These are phyloP conservation scores for Camelina hispida DNA, from an alignment of 345 rosid genomes.

Conservation along the genomic window DNA sequence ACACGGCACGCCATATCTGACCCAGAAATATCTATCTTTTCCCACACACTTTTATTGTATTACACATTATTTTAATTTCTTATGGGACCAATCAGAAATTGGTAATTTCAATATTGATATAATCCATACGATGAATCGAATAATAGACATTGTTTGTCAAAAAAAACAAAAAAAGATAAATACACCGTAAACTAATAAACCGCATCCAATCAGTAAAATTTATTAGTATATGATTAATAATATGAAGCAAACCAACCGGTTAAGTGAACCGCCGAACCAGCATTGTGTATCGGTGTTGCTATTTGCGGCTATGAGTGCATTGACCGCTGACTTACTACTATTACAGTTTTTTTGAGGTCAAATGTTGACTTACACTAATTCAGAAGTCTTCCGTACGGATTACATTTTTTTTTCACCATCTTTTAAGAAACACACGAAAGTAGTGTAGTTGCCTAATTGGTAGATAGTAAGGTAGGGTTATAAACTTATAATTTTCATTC, in stretches of 20 bases:
- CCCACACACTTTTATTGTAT: constrained; percentile 2
- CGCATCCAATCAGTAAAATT: no score
- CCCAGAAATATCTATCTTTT: constrained; percentile 26
- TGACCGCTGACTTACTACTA: constrained; percentile 14
- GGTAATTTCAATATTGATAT: no score
- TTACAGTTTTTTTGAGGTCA: not conserved
- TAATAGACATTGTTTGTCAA: no score
- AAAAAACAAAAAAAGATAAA: no score
- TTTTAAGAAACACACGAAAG: not conserved
- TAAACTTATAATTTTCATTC: not conserved
- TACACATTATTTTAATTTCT: not conserved
- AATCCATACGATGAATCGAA: no score
- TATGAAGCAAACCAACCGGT: constrained; percentile 11
- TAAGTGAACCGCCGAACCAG: constrained; percentile 15
- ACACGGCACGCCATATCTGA: constrained; percentile 45
- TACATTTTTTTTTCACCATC: not conserved
- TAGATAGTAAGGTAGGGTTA: no score
- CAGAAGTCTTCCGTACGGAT: constrained; percentile 21
- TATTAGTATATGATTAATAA: not conserved
- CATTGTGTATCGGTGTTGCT: not conserved
- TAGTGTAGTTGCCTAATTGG: not conserved
- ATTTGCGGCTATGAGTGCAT: not conserved
- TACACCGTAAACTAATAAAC: no score
- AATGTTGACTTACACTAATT: not conserved
- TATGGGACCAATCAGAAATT: no score